Evolutionary conservation across 225 moss, liverwort and hornwort species (phyloP), one percentile per base, ranked within the genome.

Genomic region (Thuidium tamariscinum): DNA sequence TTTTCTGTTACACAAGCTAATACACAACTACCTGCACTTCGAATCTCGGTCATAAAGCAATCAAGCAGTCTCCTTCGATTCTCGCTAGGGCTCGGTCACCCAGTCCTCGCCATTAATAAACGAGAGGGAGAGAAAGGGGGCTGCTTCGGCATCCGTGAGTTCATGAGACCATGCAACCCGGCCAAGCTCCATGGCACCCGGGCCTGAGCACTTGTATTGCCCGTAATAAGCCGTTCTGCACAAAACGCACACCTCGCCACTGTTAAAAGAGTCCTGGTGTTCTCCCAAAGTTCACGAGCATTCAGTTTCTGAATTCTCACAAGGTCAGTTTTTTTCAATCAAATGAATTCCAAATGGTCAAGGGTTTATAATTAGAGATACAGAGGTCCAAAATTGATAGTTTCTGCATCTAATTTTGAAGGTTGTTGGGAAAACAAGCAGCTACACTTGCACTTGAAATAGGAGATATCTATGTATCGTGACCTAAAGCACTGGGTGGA

Each of bases 101-200:
- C 93, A 93, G 36, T 68, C 54, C 48, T 90, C 87, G 77, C 92
- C 93, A 59, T 92, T 87, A 25, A 93, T 72, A 84, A 92, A 93
- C 4, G 89, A 72, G 11, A 92, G 88, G 52, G 93, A 84, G 79
- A 92, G 90, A 42, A 93, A 92, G 9, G 93, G 93, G 30, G 90
- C 90, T n/a, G 93, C 93, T 86, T 93, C 93, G 36, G 68, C 87
- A 56, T 93, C 93, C 16, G 90, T 74, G 83, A 93, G 92, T 37
- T 93, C 93, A 70, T 91, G 93, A 32, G 93, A 93, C 93, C 93
- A 93, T 3, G 82, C 85, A 52, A 93, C 92, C 16, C 93, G 90
- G 36, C 93, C 93, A 9, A 85, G 83, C 84, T 92, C 90, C 5
- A 52, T 88, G 11, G 93, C 92, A 11, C 93, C 93, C 3, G 92